Conservation (phyloP, 805 yeast genomes). For the Saccharomycopsis fodiens region DNA sequence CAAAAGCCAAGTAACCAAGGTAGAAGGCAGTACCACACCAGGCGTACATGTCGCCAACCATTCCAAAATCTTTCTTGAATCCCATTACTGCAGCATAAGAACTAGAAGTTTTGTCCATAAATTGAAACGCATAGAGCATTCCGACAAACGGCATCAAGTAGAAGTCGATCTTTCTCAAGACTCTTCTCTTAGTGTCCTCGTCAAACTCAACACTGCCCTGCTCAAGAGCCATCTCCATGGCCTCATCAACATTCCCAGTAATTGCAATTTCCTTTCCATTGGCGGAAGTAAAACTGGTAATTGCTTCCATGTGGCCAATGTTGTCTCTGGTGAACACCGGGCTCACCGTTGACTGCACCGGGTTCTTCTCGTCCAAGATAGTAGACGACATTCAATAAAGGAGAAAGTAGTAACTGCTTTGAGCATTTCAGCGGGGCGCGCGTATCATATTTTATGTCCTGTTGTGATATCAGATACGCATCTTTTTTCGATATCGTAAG, state of each 20-base stretch:
- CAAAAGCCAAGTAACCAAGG: constrained; percentile 56
- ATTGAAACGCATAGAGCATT: constrained; percentile 30
- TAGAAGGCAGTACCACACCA: constrained; percentile 59
- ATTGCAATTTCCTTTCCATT: background rate
- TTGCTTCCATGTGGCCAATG: too few species aligned
- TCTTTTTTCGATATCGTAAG: too few species aligned
- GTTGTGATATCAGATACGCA: too few species aligned
- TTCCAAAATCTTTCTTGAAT: constrained; percentile 35
- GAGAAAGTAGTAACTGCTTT: too few species aligned
- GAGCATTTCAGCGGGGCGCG: too few species aligned
- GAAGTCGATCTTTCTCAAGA: constrained; percentile 33
- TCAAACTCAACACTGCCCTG: constrained; percentile 21
- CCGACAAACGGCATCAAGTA: constrained; percentile 32
- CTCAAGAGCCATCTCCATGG: constrained; percentile 30
- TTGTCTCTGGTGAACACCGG: too few species aligned
- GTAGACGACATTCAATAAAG: background rate
- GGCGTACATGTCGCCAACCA: constrained; percentile 38
- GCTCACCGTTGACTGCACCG: too few species aligned
- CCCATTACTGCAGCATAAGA: constrained; percentile 50
- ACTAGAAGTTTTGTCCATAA: constrained; percentile 35
- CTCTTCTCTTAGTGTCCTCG: constrained; percentile 27
- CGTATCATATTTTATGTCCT: too few species aligned
- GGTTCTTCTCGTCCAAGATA: too few species aligned
- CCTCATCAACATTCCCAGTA: constrained; percentile 33
- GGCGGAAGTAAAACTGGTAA: background rate